phyloP scores from a whole-genome alignment of 805 yeast species.

The Lipomyces mesembrius region DNA sequence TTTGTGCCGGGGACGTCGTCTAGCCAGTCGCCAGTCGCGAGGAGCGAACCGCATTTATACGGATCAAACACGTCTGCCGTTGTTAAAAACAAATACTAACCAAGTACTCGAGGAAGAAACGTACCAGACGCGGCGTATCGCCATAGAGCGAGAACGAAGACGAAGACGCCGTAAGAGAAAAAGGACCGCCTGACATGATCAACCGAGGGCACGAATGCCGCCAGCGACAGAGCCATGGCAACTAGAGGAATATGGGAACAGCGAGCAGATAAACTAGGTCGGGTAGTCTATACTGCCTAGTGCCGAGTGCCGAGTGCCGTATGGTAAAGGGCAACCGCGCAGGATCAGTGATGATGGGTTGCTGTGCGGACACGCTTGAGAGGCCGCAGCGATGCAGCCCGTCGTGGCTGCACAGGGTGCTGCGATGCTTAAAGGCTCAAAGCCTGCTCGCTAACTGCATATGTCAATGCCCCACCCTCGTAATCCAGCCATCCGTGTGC shows the following conservation, averaged over 20 bases:
- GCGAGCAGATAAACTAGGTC: not conserved
- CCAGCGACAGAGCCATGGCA: constrained; percentile 14
- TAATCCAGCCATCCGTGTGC: not conserved
- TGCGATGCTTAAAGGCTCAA: no score
- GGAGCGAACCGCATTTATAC: constrained; percentile 33
- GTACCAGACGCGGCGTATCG: constrained; percentile 30
- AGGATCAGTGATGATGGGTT: no score
- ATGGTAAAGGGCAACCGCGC: not conserved
- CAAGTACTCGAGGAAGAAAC: constrained; percentile 4
- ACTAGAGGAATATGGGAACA: not conserved
- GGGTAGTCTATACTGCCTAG: not conserved
- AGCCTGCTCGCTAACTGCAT: not conserved
- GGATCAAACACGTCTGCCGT: constrained; percentile 30
- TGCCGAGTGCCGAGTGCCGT: not conserved
- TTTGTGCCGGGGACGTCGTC: constrained; percentile 12
- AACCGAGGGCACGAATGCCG: constrained; percentile 4
- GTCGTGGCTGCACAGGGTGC: not conserved
- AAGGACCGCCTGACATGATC: constrained; percentile 24
- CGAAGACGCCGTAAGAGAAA: constrained; percentile 24
- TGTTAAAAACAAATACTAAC: not conserved
- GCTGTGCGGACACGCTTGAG: not conserved
- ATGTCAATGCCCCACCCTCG: no score
- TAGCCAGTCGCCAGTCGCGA: constrained; percentile 29
- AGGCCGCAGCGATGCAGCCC: not conserved
- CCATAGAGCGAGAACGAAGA: constrained; percentile 30